These are phyloP conservation scores for Eucalyptus viminalis DNA, from an alignment of 345 rosid genomes.

Conservation along the genomic window DNA sequence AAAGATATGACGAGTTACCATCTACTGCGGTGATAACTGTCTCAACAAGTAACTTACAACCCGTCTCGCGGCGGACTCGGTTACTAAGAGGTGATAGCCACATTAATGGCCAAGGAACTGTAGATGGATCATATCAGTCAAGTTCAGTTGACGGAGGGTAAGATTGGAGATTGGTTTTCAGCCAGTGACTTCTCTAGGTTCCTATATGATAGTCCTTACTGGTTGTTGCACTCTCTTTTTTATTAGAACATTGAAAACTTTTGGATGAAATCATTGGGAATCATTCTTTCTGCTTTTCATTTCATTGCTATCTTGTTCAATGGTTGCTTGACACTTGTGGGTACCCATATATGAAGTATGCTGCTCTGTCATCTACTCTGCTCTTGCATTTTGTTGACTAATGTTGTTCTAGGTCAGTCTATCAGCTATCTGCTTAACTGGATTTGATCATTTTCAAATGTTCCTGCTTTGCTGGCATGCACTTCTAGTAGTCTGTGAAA, in stretches of 20 bases:
- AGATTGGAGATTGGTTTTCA: slow-evolving; percentile 1
- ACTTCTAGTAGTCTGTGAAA: background rate
- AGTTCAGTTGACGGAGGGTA: slow-evolving; percentile 72
- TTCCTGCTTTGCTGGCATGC: background rate
- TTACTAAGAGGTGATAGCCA: slow-evolving; percentile 68
- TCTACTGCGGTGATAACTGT: slow-evolving; percentile 68
- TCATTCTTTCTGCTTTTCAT: background rate
- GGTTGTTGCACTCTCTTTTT: background rate
- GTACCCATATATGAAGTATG: background rate
- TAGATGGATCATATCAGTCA: slow-evolving; percentile 58
- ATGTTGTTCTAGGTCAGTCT: background rate
- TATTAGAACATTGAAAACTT: background rate
- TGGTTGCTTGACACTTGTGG: background rate
- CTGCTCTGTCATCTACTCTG: background rate
- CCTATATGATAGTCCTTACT: background rate
- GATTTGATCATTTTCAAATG: background rate
- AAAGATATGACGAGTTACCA: slow-evolving; percentile 85
- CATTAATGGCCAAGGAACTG: slow-evolving; percentile 40
- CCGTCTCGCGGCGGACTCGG: slow-evolving; percentile 90
- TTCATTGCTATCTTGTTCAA: background rate
- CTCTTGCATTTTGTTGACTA: background rate
- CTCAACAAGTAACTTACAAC: slow-evolving; percentile 55
- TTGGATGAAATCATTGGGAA: background rate
- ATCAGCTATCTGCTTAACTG: background rate
- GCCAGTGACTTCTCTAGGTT: background rate